Conservation (phyloP, 768 basidiomycete species). For the Kockovaella imperatae region DNA sequence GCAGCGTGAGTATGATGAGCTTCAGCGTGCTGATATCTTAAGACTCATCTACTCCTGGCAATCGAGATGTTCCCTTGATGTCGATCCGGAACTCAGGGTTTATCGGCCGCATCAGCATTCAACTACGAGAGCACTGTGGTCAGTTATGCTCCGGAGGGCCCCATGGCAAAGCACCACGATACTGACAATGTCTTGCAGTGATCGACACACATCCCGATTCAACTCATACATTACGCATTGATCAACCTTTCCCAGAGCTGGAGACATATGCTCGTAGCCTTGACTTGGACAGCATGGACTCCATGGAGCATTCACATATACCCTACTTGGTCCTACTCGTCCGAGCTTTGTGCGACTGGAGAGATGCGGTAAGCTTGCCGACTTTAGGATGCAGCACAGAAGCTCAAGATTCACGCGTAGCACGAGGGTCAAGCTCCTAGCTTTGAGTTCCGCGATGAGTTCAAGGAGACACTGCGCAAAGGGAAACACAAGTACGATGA, state of each 20-base stretch:
- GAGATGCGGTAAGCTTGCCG: constrained; percentile 53
- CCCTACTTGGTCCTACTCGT: constrained; percentile 87
- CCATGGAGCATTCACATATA: constrained; percentile 79
- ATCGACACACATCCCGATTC: constrained; percentile 73
- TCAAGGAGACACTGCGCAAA: constrained; percentile 60
- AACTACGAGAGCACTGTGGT: constrained; percentile 83
- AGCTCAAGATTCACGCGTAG: constrained; percentile 43
- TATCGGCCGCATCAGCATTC: constrained; percentile 76
- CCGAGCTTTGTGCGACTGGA: constrained; percentile 75
- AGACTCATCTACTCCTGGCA: constrained; percentile 49
- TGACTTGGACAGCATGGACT: constrained; percentile 71
- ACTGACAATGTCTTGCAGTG: constrained; percentile 50
- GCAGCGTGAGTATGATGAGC: constrained; percentile 41
- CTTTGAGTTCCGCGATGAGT: too few species aligned
- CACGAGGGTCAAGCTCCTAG: constrained; percentile 60
- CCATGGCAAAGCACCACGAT: not conserved
- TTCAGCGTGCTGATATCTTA: not conserved
- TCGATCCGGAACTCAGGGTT: constrained; percentile 81
- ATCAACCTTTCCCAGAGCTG: constrained; percentile 77
- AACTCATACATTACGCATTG: constrained; percentile 67
- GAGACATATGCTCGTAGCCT: constrained; percentile 62
- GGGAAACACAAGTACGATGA: constrained; percentile 74
- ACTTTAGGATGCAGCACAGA: not conserved
- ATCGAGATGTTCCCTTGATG: constrained; percentile 55
- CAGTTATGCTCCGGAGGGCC: too few species aligned